Base-by-base conservation (phyloP, 2,329 filamentous ascomycete species). In the Hirsutella thompsonii region DNA sequence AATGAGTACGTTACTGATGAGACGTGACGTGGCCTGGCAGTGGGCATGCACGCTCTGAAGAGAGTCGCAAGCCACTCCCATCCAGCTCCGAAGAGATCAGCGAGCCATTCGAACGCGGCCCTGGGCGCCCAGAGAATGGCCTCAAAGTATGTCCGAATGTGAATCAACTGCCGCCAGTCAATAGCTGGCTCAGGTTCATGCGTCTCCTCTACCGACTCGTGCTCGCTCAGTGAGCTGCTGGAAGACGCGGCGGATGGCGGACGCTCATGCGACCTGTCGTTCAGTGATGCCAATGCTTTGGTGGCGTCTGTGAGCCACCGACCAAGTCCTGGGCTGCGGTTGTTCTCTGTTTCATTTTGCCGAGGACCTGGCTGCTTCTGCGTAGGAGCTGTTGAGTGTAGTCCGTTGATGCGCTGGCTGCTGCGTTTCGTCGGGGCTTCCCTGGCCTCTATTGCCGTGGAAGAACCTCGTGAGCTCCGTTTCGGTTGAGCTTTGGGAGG, bases 61-160 rank as follows among this genome's bases (percentile, higher is more conserved):
- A 49, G 20, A n/a, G 21, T 29, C 36, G 49, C 21, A 5, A 51
- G 19, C 16, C 41, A 39, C 29, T 57, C 47, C 40, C 52, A 47
- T 19, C 46, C 37, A 14, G 34, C 37, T 14, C 50, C 48, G 13
- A 54, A 32, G 16, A 49, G 20, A n/a, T 26, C 30, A 35, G 49
- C 21, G 4, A 51, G 19, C 16, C 41, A 39, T 26, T 57, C 47
- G 39, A 52, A 47, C 19, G 46, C 37, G 14, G 34, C 37, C n/a
- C 50, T 47, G 13, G 53, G 32, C 5, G 52, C 8, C 53, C 53
- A 56, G 14, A 42, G 44, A 14, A 55, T 11, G 4, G 48, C 46
- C 16, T 52, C 41, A 1, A 60, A 5, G 23, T 61, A 61, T 5
- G 55, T 59, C 42, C 51, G 47, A 0, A 59, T 60, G 21, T 59